Evolutionary conservation across 2,329 filamentous ascomycete species (phyloP).

Genomic region (Aurifilum marmelostoma): DNA sequence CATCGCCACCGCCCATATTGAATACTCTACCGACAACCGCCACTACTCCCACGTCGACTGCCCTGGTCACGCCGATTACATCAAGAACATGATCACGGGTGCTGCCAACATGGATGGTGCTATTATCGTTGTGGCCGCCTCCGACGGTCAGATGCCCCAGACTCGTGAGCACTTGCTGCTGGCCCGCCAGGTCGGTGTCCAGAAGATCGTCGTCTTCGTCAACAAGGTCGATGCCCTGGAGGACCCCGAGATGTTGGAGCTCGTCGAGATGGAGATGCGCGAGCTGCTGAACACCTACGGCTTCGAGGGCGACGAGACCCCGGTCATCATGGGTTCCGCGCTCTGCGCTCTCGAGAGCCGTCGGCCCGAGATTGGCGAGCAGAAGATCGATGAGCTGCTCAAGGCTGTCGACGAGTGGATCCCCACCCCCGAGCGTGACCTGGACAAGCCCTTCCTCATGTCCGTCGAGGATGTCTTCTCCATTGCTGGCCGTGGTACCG

Average conservation of each 20-base stretch:
- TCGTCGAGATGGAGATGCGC: conserved; percentile 99
- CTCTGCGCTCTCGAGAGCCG: conserved; percentile 90
- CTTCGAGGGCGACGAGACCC: conserved; percentile 97
- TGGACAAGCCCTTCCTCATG: conserved; percentile 99
- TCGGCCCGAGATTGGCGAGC: conserved; percentile 80
- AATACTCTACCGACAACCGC: conserved; percentile 90
- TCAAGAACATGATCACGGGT: conserved; percentile 99
- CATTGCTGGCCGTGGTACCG: conserved; percentile 91
- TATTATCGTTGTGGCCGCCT: conserved; percentile 97
- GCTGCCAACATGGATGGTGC: conserved; percentile 99
- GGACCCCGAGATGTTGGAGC: conserved; percentile 99
- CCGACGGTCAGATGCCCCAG: conserved; percentile 99
- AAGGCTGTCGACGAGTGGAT: conserved; percentile 93
- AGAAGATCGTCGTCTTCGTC: conserved; percentile 98
- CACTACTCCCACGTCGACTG: conserved; percentile 99
- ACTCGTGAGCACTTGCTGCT: conserved; percentile 97
- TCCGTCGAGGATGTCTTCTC: conserved; percentile 93
- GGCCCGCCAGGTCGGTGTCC: conserved; percentile 96
- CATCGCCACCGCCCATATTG: conserved; percentile 97
- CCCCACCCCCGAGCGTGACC: conserved; percentile 88
- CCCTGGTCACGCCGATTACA: conserved; percentile 99
- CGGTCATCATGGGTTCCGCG: conserved; percentile 95
- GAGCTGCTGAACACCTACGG: conserved; percentile 91
- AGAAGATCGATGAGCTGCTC: conserved; percentile 91
- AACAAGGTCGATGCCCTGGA: conserved; percentile 99